A percentile compares a stretch with the other conserved stretches of the same genome.
phyloP scores from a whole-genome alignment of 139 green algal species.

The Nannochloris sp. region DNA sequence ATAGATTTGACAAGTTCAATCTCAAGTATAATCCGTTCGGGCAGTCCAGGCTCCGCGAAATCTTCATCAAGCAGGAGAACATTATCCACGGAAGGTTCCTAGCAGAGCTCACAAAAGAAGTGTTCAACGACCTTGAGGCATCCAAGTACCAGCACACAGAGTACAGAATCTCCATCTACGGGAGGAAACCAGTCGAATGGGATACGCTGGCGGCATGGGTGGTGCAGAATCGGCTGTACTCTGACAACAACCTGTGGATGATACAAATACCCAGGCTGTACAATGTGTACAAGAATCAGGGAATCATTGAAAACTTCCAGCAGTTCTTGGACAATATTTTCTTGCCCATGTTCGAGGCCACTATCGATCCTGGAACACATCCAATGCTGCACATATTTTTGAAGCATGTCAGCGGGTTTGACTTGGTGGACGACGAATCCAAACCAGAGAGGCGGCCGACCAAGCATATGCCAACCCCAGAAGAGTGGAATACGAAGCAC shows the following conservation, averaged over 20 bases:
- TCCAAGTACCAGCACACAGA: constrained; percentile 93
- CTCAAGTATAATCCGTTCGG: constrained; percentile 99
- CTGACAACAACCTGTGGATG: constrained; percentile 94
- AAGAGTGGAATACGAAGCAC: constrained; percentile 61
- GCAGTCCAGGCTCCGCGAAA: constrained; percentile 89
- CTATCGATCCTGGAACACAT: constrained; percentile 82
- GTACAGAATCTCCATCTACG: constrained; percentile 83
- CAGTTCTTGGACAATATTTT: constrained; percentile 99
- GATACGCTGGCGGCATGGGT: constrained; percentile 97
- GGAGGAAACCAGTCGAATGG: constrained; percentile 84
- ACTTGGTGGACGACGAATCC: constrained; percentile 99
- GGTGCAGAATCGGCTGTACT: constrained; percentile 84
- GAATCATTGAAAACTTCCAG: constrained; percentile 63
- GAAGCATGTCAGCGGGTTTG: constrained; percentile 77
- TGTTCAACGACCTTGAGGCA: constrained; percentile 67
- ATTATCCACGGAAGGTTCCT: constrained; percentile 88
- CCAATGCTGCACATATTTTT: constrained; percentile 98
- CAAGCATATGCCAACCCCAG: constrained; percentile 83
- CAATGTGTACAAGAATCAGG: constrained; percentile 89
- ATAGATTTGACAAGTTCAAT: constrained; percentile 94
- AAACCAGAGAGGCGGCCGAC: constrained; percentile 90
- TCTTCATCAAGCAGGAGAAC: constrained; percentile 99
- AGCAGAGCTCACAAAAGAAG: constrained; percentile 94
- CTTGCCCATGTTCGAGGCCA: constrained; percentile 95
- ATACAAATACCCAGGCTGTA: constrained; percentile 97